Evolutionary conservation across 306 rosid genomes (phyloP).

Genomic region (Malus sieversii): DNA sequence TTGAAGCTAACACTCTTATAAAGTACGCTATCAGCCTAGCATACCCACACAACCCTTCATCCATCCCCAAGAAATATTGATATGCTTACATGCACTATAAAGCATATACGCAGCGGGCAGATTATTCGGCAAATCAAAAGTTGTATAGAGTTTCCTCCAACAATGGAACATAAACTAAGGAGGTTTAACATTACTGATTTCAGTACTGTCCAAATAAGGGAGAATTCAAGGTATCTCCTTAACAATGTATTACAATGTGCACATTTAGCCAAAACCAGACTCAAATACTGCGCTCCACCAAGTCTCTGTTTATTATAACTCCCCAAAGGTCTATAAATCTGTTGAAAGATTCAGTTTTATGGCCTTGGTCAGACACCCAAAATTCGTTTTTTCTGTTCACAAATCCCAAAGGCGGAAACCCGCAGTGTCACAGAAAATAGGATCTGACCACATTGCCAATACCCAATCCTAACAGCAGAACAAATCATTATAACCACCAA

Average conservation of each 20-base stretch:
- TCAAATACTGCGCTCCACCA: not conserved
- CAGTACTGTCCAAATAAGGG: not conserved
- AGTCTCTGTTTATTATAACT: not conserved
- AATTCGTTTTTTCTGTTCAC: not conserved
- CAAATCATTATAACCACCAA: not conserved
- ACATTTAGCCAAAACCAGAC: not conserved
- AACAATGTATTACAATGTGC: not conserved
- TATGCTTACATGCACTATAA: not conserved
- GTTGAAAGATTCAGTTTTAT: not conserved
- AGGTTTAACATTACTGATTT: not conserved
- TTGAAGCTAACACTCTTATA: not conserved
- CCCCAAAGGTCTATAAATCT: not conserved
- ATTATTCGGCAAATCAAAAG: not conserved
- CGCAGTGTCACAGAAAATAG: not conserved
- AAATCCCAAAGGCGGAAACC: not conserved
- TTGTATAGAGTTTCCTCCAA: not conserved
- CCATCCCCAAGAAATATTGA: not conserved
- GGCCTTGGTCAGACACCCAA: not conserved
- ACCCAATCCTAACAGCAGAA: not conserved
- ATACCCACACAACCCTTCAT: not conserved
- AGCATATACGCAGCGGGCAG: not conserved
- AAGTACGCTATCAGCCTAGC: not conserved
- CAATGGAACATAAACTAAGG: not conserved
- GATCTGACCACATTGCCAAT: not conserved
- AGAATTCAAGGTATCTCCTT: not conserved